phyloP scores from a whole-genome alignment of 306 rosid genomes.

The Prosopis cineraria region DNA sequence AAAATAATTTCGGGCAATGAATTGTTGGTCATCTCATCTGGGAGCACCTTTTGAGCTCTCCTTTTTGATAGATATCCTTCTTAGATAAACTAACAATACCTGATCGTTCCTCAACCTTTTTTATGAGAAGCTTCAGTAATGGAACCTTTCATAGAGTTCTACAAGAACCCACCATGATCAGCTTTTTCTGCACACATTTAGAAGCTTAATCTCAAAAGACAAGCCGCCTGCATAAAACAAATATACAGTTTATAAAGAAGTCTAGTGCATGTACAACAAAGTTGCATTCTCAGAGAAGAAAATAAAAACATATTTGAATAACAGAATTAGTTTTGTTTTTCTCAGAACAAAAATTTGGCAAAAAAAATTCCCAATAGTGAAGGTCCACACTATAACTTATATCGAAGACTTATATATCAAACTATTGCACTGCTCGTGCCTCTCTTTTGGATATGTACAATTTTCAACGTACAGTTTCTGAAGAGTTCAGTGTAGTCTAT shows the following conservation, averaged over 20 bases:
- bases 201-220: not conserved
- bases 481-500: no score
- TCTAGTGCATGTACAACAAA: no score
- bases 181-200: slow-evolving; percentile 64
- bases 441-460: no score
- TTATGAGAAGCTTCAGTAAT: slow-evolving; percentile 77
- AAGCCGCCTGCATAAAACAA: not conserved
- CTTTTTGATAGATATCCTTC: slow-evolving; percentile 50
- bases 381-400: no score
- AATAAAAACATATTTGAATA: no score
- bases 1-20: slow-evolving; percentile 13
- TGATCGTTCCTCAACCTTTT: slow-evolving; percentile 81
- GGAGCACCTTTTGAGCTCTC: slow-evolving; percentile 60
- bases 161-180: slow-evolving; percentile 89
- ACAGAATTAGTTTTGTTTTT: no score
- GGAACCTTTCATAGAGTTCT: slow-evolving; percentile 77
- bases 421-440: no score
- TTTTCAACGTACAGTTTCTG: no score
- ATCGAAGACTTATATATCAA: no score
- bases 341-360: not conserved
- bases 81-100: slow-evolving; percentile 63
- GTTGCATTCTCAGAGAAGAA: not conserved
- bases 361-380: not conserved
- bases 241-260: no score
- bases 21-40: slow-evolving; percentile 43